Evolutionary conservation across 2,329 filamentous ascomycete genomes (phyloP).

Genomic region (Mycosphaerella sp.): DNA sequence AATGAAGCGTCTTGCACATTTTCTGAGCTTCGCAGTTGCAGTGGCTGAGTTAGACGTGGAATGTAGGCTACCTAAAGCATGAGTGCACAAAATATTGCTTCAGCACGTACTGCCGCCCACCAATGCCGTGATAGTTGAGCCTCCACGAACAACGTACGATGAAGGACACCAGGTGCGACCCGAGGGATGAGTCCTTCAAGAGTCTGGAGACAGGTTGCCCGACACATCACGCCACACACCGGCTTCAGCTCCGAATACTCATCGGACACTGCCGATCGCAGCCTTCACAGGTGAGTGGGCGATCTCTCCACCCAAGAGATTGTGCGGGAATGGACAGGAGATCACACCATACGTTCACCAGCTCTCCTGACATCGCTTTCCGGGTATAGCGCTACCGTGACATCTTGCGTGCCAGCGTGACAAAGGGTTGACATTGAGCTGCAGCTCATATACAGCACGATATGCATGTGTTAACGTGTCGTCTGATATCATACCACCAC

Average conservation of each 20-base stretch:
- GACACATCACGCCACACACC: conserved; percentile 12
- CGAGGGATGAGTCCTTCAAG: not conserved
- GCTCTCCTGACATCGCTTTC: conserved; percentile 4
- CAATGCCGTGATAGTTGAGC: not conserved
- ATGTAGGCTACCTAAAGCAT: too few species aligned
- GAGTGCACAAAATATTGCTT: too few species aligned
- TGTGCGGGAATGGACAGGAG: not conserved
- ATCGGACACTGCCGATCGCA: conserved; percentile 1
- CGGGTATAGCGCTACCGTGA: not conserved
- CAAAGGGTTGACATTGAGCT: not conserved
- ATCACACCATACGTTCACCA: conserved; percentile 6
- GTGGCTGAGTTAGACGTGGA: not conserved
- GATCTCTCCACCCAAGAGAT: conserved; percentile 3
- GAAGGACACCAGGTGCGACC: not conserved
- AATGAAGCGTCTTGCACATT: not conserved
- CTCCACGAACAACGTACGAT: not conserved
- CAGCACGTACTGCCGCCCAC: not conserved
- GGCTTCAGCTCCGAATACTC: not conserved
- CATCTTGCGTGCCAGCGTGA: conserved; percentile 1
- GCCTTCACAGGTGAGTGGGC: not conserved
- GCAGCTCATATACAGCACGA: conserved; percentile 10
- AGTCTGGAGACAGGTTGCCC: conserved; percentile 5
- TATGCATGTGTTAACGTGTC: conserved; percentile 1
- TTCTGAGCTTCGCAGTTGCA: not conserved
- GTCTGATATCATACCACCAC: conserved; percentile 4